Base-by-base conservation (phyloP, 495 filamentous ascomycete genomes). In the Penicillium alfredii region DNA sequence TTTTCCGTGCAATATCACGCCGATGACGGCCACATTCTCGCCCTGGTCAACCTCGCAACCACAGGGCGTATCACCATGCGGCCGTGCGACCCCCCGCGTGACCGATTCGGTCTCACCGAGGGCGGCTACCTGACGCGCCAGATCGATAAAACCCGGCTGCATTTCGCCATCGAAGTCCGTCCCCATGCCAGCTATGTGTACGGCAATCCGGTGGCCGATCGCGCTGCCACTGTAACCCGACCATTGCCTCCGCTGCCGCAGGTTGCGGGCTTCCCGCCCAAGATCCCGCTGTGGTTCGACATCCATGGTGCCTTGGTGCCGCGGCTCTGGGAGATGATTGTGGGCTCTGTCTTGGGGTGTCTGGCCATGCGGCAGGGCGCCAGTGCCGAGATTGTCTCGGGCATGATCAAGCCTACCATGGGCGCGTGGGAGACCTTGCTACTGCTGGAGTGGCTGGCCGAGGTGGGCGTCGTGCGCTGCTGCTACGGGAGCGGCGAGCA, bases 211-310 rank as follows among this genome's bases (percentile, higher is more conserved):
- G 49, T 86, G 0, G 19, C 55, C 4, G 45, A 50, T 1, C 38
- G 35, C 1, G 30, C 45, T 2, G 29, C 40, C 15, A 21, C 27
- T 16, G 50, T 37, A 33, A 59, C 45, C 26, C 56, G 46, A 21
- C 69, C 60, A 4, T 35, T 42, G 14, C 52, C 51, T 22, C 65
- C 56, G 10, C 23, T 19, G 3, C 20, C 35, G 3, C 7, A 33
- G 14, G 30, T 21, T 4, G 6, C 19, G 1, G 23, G 11, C 1
- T n/a, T 42, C 10, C 49, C 53, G 8, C 63, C 45, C 50, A 77
- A 53, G 47, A 64, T 86, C 12, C 88, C 88, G 0, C 59, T 88
- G 16, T 95, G 88, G 88, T 76, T 75, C 41, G 85, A 87, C 56
- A 82, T 94, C 30, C 76, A 86, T 33, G 78, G 74, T 1, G 57